Evolutionary conservation across 2,329 filamentous ascomycete species (phyloP), one percentile per base, ranked within the genome.

Genomic region (Plectosphaerella plurivora): DNA sequence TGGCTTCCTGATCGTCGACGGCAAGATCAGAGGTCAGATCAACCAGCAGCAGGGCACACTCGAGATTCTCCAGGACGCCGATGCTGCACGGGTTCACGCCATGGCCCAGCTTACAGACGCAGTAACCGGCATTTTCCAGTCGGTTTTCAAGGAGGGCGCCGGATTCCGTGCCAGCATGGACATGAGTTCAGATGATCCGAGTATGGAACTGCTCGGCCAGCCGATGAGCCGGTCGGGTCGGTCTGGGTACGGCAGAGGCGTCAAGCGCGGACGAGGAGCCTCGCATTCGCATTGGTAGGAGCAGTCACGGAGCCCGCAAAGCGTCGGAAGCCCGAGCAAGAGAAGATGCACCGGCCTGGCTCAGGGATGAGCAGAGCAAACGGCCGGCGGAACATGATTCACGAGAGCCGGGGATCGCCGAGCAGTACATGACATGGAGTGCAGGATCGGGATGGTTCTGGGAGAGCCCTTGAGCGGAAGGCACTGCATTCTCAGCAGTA

Each of bases 1-100:
- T n/a, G 88, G 91, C 47, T 96, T 92, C 72, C 77, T 97, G 50
- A 97, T 99, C 58, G 82, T 97, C 55, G 91, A 96, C 66, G 87
- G 89, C 63, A 90, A 91, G 67, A 85, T 99, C 59, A 79, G 85
- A 49, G 94, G 91, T 56, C 88, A 87, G 69, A 93, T 99, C 64
- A 89, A 99, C 71, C 90, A 97, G 72, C 85, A 91, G 69, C 81
- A 83, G 53, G 91, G 93, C 46, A 89, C 86, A 0, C 85, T 99
- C 20, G 84, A 91, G 69, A 90, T 97, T 55, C 84, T 87, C 55
- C 88, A 84, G 53, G 76, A 79, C 51, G 85, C 81, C 45, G 91
- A 96, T 70, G 79, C 81, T 45, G 87, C 89, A 65, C 88, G 91
- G 56, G 77, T 91, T 55, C 75, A 79, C 52, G 87, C 91, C 35